Conservation (phyloP, 345 rosid species). For the Abelmoschus esculentus region DNA sequence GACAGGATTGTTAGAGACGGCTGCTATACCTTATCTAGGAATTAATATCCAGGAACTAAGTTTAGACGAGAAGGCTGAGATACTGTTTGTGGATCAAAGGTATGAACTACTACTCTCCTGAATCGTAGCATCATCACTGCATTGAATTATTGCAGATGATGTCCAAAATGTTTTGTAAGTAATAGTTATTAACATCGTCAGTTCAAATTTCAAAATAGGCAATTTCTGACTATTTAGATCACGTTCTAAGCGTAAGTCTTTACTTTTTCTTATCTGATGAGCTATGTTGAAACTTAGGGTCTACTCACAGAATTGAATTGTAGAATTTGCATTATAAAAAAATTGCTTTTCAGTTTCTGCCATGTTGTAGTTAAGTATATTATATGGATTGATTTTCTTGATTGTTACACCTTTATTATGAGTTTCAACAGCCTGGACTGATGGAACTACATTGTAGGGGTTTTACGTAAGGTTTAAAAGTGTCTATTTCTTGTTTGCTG, state of each 20-base stretch:
- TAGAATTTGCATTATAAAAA: neutral
- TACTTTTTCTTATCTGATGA: neutral
- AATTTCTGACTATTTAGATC: neutral
- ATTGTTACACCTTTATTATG: neutral
- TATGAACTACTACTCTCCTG: constrained; percentile 15
- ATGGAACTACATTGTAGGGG: neutral
- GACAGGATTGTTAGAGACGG: constrained; percentile 6
- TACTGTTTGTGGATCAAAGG: constrained; percentile 80
- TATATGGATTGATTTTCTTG: neutral
- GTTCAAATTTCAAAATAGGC: neutral
- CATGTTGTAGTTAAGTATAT: neutral
- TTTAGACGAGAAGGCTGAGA: constrained; percentile 79
- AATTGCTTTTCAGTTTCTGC: neutral
- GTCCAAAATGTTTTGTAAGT: constrained; percentile 2
- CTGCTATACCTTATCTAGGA: constrained; percentile 49
- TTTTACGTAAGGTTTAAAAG: neutral
- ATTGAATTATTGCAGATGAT: neutral
- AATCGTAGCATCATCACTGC: neutral
- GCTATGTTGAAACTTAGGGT: neutral
- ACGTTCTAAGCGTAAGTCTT: neutral
- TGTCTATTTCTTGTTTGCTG: constrained; percentile 14
- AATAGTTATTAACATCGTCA: neutral
- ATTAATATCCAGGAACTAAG: constrained; percentile 51
- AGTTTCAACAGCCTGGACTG: neutral
- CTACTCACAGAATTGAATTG: neutral